phyloP scores from a whole-genome alignment of 2,329 filamentous ascomycete species.

The Colletotrichum paranaense region DNA sequence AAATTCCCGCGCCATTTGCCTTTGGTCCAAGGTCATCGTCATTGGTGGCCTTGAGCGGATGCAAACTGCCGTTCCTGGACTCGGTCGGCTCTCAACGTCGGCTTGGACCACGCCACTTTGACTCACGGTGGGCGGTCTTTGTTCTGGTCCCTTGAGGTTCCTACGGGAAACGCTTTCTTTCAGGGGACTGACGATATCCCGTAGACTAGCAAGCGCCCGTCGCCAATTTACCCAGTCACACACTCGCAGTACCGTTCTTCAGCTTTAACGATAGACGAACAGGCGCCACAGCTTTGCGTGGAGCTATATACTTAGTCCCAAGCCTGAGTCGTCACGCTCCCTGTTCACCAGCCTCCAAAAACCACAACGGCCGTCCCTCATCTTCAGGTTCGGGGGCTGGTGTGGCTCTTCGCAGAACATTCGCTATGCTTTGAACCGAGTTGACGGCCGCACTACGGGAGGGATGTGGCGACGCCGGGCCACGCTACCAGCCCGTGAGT shows the following conservation, averaged over 20 bases:
- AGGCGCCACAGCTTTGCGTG: neutral
- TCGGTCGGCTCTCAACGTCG: conserved; percentile 19
- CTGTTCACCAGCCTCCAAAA: neutral
- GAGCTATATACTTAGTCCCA: neutral
- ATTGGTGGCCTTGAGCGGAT: neutral
- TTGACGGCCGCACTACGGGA: neutral
- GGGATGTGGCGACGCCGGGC: neutral
- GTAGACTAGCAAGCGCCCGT: neutral
- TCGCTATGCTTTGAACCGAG: neutral
- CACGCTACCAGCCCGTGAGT: neutral
- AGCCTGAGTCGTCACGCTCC: neutral
- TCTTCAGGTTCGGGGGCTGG: neutral
- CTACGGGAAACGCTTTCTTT: neutral
- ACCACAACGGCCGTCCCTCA: neutral
- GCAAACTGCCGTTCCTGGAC: conserved; percentile 22
- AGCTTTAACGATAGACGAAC: neutral
- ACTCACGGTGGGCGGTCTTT: conserved; percentile 18
- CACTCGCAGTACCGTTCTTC: neutral
- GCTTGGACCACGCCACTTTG: conserved; percentile 30
- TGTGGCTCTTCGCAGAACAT: neutral
- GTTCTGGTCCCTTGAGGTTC: conserved; percentile 5
- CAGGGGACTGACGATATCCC: conserved; percentile 19
- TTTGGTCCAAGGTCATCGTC: neutral
- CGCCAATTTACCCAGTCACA: neutral
- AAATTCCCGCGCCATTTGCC: conserved; percentile 4